These are phyloP conservation scores for Cyclotella choctawhatcheeana DNA, from an alignment of 108 stramenopile species.

Conservation along the genomic window DNA sequence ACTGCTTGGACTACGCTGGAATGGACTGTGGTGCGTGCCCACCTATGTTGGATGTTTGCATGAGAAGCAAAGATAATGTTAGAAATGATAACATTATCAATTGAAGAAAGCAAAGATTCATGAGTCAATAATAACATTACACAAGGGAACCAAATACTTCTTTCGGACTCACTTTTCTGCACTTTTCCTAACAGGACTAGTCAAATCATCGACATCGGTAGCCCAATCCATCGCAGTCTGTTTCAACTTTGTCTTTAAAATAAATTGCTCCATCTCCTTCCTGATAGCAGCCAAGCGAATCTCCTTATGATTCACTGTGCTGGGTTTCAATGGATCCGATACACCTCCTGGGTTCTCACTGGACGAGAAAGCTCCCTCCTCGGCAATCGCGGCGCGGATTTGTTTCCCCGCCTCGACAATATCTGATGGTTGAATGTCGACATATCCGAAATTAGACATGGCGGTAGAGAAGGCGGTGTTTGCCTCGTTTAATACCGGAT, in stretches of 20 bases:
- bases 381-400: slow-evolving; percentile 63
- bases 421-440: slow-evolving; percentile 65
- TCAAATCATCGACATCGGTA: slow-evolving; percentile 70
- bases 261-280: slow-evolving; percentile 81
- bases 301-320: slow-evolving; percentile 76
- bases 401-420: slow-evolving; percentile 75
- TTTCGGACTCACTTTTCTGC: slow-evolving; percentile 72
- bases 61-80: background rate
- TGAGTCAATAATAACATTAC: slow-evolving; percentile 17
- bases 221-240: slow-evolving; percentile 86
- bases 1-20: slow-evolving; percentile 81
- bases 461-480: slow-evolving; percentile 82
- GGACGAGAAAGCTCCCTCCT: slow-evolving; percentile 50
- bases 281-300: slow-evolving; percentile 83
- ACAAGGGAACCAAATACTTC: background rate
- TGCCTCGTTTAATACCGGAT: slow-evolving; percentile 71
- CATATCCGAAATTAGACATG: slow-evolving; percentile 81
- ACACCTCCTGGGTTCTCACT: no score
- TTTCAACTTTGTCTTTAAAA: slow-evolving; percentile 72
- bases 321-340: slow-evolving; percentile 46
- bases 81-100: no score
- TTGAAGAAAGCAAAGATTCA: no score
- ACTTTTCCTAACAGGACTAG: slow-evolving; percentile 65
- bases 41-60: slow-evolving; percentile 39
- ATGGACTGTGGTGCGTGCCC: slow-evolving; percentile 76